Evolutionary conservation across 345 rosid genomes (phyloP).

Genomic region (Alliaria petiolata): DNA sequence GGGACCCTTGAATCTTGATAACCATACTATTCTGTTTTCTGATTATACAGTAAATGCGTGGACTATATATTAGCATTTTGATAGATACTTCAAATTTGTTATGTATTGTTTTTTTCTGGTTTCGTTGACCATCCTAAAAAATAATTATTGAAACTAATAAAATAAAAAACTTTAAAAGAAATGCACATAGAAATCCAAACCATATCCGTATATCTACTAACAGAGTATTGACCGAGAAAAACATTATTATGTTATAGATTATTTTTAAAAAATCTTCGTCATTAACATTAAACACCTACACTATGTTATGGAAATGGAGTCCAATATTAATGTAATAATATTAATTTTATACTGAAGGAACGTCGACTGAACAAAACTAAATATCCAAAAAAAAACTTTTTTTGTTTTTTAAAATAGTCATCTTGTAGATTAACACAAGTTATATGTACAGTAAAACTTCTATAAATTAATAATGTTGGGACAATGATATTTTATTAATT

Average conservation of each 20-base stretch:
- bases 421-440: background rate
- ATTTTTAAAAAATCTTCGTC: background rate
- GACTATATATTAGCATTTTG: background rate
- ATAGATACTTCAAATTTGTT: constrained; percentile 2
- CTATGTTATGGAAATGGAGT: background rate
- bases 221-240: background rate
- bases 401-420: too few species aligned
- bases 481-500: too few species aligned
- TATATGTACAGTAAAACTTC: too few species aligned
- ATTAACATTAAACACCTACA: background rate
- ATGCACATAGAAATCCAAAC: background rate
- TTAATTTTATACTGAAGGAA: too few species aligned
- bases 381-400: background rate
- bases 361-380: too few species aligned
- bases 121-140: background rate
- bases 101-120: background rate
- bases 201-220: background rate
- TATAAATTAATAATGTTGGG: too few species aligned
- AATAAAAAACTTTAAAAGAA: background rate
- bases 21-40: constrained; percentile 6
- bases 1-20: constrained; percentile 12
- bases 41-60: background rate
- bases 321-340: background rate
- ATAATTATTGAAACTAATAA: background rate
- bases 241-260: background rate